Percentiles rank a stretch among this genome's conserved stretches.
phyloP scores from a whole-genome alignment of 495 filamentous ascomycete genomes.

The Penicillium odoratum region DNA sequence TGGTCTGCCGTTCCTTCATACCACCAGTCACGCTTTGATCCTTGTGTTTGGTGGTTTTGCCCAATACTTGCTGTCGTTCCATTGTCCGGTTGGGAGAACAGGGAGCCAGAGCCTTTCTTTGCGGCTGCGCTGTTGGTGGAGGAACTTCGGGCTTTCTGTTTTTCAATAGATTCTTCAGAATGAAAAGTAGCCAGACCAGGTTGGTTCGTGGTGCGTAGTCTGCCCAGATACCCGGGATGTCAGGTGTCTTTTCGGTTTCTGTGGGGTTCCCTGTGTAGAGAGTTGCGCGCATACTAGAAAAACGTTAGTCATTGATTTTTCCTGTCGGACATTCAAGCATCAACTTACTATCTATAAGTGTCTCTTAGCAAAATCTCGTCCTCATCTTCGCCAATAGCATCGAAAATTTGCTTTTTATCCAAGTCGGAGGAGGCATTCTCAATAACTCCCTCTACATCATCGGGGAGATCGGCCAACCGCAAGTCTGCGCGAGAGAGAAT shows the following conservation, averaged over 20 bases:
- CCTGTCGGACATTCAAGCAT: not conserved
- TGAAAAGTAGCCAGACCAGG: conserved; percentile 51
- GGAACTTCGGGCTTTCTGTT: conserved; percentile 32
- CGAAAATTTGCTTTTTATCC: conserved; percentile 49
- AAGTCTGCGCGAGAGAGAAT: conserved; percentile 72
- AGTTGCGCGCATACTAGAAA: conserved; percentile 40
- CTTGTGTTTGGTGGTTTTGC: conserved; percentile 18
- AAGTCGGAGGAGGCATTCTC: conserved; percentile 48
- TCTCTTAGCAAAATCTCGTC: conserved; percentile 42
- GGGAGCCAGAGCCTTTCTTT: conserved; percentile 36
- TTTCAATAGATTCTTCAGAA: conserved; percentile 48
- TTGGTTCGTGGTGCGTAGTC: conserved; percentile 51
- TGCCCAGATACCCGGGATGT: conserved; percentile 44
- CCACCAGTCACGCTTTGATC: not conserved
- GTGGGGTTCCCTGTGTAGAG: conserved; percentile 39
- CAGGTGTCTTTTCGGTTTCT: conserved; percentile 29
- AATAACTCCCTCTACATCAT: conserved; percentile 22
- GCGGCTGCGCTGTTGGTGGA: conserved; percentile 5
- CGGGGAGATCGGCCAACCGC: conserved; percentile 27
- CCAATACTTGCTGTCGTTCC: conserved; percentile 11
- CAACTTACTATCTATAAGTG: conserved; percentile 45
- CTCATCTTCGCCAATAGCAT: conserved; percentile 44
- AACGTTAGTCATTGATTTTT: conserved; percentile 7
- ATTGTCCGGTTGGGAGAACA: conserved; percentile 37
- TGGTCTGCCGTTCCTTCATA: conserved; percentile 14